Conservation (phyloP, 202 grass and related monocot species). For the Zizania palustris region DNA sequence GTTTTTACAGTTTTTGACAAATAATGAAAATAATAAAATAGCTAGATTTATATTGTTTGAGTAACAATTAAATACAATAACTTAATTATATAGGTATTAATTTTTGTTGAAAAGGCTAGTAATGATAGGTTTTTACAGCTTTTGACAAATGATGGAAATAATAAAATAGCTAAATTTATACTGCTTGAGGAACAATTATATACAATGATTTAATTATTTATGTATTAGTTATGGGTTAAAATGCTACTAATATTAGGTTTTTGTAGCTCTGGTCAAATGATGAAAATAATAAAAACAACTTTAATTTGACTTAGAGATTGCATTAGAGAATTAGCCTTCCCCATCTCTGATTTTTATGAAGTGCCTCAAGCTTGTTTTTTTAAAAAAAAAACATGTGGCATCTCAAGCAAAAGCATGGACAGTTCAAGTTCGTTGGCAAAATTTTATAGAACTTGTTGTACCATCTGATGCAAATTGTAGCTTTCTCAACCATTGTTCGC, state of each 20-base stretch:
- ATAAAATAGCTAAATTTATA: neutral
- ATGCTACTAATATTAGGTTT: neutral
- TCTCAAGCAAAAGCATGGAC: neutral
- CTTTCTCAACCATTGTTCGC: too few relatives aligned
- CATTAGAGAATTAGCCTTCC: slow-evolving; percentile 22
- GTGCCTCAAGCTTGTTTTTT: neutral
- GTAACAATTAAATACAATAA: neutral
- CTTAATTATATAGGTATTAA: too few relatives aligned
- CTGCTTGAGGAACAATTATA: neutral
- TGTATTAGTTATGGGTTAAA: too few relatives aligned
- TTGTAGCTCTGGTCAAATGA: neutral
- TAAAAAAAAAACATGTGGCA: neutral
- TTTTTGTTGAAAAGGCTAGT: neutral
- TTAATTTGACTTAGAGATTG: slow-evolving; percentile 29
- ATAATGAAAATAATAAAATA: neutral
- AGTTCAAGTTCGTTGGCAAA: neutral
- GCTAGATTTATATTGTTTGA: neutral
- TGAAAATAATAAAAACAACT: neutral
- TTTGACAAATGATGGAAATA: neutral
- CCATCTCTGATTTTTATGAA: neutral
- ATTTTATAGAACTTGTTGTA: neutral
- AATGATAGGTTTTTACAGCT: neutral
- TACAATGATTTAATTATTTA: neutral
- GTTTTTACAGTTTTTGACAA: neutral
- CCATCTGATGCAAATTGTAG: neutral